Conservation (phyloP, 2,329 filamentous ascomycete genomes). For the Lasiodiplodia sp. region DNA sequence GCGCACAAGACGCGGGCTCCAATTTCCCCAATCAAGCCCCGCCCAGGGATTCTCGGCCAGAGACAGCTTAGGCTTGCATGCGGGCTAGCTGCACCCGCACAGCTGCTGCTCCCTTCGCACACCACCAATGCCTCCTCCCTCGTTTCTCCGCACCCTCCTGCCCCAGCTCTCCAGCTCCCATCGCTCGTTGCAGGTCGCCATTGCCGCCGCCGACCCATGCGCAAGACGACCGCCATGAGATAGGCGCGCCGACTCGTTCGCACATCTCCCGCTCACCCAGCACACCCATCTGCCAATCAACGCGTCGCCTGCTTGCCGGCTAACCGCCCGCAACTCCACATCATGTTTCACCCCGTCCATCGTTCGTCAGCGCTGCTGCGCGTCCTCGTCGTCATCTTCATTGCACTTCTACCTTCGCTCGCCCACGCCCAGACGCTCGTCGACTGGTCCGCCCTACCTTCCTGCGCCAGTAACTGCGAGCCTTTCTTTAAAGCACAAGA, state of each 20-base stretch:
- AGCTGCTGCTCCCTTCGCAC: neutral
- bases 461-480: conserved; percentile 45
- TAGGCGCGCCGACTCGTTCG: conserved; percentile 11
- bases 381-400: neutral
- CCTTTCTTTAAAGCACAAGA: conserved; percentile 64
- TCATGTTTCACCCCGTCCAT: conserved; percentile 17
- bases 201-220: neutral
- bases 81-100: neutral
- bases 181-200: conserved; percentile 8
- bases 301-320: neutral
- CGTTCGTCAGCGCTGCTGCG: conserved; percentile 18
- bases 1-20: conserved; percentile 18
- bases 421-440: conserved; percentile 28
- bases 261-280: conserved; percentile 10
- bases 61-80: neutral
- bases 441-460: conserved; percentile 43
- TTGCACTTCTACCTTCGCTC: neutral
- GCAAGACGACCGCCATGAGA: conserved; percentile 9
- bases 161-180: neutral
- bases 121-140: conserved; percentile 15
- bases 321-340: conserved; percentile 16
- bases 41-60: neutral
- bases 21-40: conserved; percentile 23
- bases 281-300: neutral
- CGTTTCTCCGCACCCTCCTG: neutral